Base-by-base conservation (phyloP, 352 stramenopile genomes). In the Globisporangium orthogonon region DNA sequence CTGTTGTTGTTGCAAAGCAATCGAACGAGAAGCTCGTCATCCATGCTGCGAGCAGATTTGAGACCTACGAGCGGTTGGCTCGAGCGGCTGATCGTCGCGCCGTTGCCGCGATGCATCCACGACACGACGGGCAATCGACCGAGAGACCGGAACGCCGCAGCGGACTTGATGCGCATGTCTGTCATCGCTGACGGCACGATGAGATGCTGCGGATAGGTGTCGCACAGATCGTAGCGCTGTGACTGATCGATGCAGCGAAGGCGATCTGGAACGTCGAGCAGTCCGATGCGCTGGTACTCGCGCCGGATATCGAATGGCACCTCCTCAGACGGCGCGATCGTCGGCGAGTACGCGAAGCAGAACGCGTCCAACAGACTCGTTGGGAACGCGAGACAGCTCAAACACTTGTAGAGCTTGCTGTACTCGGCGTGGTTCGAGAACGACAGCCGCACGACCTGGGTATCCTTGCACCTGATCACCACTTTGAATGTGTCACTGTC, bases 141-240 rank as follows among this genome's bases (percentile, higher is more conserved):
- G 41, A 84, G 78, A 0, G 82, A 89, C 33, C 86, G 76, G 43
- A 94, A 95, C 6, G 76, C 65, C 3, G 82, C 82, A 15, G 82
- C 80, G 4, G 73, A 51, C 56, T 92, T 89, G 41, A 94, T 79
- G n/a, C 82, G 83, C 39, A 89, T 64, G 56, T 98, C 95, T 47
- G 92, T 86, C 30, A 98, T 87, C n/a, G 87, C 86, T 0, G 80
- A 60, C 11, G 96, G 96, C 10, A 98, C 94, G 39, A 98, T 84
- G 35, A 99, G 62, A 31, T 98, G 80, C 18, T 84, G 85, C 2
- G 96, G 96, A 67, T 99, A 99, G 18, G 92, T 97, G n/a, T 93
- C 75, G 58, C 89, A 98, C 9, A 98, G 68, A 15, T 82, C 73
- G 56, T 96, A 97, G 7, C 74, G 68, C 23, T 60, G 11, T 15